Conservation (phyloP, 495 filamentous ascomycete genomes). For the Darksidea phi region DNA sequence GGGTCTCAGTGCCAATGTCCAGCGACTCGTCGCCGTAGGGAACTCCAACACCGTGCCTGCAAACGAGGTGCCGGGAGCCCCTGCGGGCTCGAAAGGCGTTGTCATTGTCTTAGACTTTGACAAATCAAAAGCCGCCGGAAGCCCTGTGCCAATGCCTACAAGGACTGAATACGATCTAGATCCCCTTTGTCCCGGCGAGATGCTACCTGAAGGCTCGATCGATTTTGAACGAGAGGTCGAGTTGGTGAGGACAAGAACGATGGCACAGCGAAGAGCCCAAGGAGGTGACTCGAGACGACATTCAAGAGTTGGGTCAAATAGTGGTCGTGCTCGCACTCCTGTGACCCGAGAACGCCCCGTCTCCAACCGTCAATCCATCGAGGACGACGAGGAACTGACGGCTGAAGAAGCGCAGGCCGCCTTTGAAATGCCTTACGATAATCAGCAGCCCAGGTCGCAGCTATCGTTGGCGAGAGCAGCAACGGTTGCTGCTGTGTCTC, state of each 20-base stretch:
- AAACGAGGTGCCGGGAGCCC: conserved; percentile 9
- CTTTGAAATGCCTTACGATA: conserved; percentile 36
- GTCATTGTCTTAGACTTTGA: conserved; percentile 37
- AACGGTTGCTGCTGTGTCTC: conserved; percentile 36
- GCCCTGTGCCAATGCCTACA: conserved; percentile 6
- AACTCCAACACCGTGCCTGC: conserved; percentile 17
- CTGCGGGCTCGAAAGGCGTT: conserved; percentile 29
- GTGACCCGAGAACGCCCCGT: conserved; percentile 19
- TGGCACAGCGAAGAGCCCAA: conserved; percentile 28
- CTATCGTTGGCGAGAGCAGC: conserved; percentile 34
- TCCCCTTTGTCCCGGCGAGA: conserved; percentile 29
- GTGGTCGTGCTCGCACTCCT: conserved; percentile 26
- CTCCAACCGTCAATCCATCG: conserved; percentile 9
- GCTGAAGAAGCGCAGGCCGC: conserved; percentile 34
- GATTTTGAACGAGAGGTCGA: conserved; percentile 37
- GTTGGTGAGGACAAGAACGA: conserved; percentile 30
- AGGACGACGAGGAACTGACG: conserved; percentile 25
- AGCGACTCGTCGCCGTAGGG: conserved; percentile 31
- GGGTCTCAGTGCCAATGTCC: conserved; percentile 10
- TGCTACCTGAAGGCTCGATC: conserved; percentile 29
- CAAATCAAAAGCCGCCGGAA: not conserved
- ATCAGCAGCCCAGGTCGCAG: conserved; percentile 35
- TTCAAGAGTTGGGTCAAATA: conserved; percentile 10
- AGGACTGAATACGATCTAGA: conserved; percentile 33
- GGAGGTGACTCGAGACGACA: conserved; percentile 15